phyloP scores from a whole-genome alignment of 208 protist species.

The Pavlovales sp. region DNA sequence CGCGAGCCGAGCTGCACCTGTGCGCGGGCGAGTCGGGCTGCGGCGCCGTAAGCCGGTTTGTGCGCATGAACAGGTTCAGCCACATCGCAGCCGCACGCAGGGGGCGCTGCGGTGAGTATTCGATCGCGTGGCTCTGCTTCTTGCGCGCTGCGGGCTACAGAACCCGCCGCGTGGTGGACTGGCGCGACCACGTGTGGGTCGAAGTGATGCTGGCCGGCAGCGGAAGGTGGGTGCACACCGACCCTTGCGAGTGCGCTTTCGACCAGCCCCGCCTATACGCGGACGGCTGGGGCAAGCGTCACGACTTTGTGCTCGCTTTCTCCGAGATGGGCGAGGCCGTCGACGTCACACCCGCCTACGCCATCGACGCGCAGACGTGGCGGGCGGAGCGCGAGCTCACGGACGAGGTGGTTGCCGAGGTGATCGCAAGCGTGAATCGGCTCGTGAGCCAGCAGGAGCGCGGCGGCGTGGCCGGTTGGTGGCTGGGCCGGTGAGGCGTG shows the following conservation, averaged over 20 bases:
- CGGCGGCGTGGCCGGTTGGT: too few relatives aligned
- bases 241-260: neutral
- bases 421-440: too few relatives aligned
- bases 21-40: neutral
- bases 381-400: neutral
- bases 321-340: neutral
- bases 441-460: too few relatives aligned
- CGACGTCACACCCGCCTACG: neutral
- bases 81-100: neutral
- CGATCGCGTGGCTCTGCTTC: neutral
- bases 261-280: neutral
- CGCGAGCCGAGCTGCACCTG: neutral
- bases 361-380: neutral
- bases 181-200: neutral
- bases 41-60: neutral
- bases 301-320: neutral
- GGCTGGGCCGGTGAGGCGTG: too few relatives aligned
- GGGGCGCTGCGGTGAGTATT: neutral
- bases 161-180: neutral
- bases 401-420: neutral
- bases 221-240: neutral
- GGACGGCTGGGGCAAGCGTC: neutral
- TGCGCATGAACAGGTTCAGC: neutral
- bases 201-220: neutral
- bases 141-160: neutral